These are phyloP conservation scores for Corylus americana DNA, from an alignment of 306 rosid genomes.

Conservation along the genomic window DNA sequence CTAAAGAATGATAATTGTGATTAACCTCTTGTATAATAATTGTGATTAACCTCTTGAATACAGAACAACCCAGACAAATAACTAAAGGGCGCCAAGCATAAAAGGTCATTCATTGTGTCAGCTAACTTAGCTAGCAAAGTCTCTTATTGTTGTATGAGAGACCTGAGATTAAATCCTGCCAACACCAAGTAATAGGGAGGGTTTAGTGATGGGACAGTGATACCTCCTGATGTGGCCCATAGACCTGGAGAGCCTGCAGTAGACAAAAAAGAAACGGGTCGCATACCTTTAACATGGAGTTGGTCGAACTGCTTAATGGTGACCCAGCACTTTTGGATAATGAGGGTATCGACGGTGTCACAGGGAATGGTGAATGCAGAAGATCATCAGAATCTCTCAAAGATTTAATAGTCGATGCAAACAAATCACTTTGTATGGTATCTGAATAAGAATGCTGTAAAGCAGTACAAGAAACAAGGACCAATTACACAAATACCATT, in stretches of 20 bases:
- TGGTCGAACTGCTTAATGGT: slow-evolving; percentile 36
- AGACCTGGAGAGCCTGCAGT: background rate
- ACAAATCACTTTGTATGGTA: slow-evolving; percentile 28
- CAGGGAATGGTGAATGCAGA: slow-evolving; percentile 23
- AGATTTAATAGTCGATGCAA: slow-evolving; percentile 27
- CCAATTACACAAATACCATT: slow-evolving; percentile 9
- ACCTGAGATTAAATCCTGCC: too few species aligned
- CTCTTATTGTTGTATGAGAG: too few species aligned
- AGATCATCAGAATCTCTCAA: slow-evolving; percentile 17
- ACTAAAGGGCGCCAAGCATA: background rate
- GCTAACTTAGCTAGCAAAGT: background rate
- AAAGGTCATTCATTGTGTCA: background rate
- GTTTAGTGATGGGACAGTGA: too few species aligned
- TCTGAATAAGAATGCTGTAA: slow-evolving; percentile 37
- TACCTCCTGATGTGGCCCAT: background rate
- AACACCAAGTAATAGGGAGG: background rate
- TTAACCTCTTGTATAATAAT: background rate
- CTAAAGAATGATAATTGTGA: background rate
- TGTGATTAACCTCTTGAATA: background rate
- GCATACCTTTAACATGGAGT: slow-evolving; percentile 45
- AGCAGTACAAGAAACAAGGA: slow-evolving; percentile 6
- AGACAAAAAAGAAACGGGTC: slow-evolving; percentile 7
- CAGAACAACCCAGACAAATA: background rate
- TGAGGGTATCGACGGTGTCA: slow-evolving; percentile 39
- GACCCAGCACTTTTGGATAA: slow-evolving; percentile 35